These are phyloP conservation scores for Teunomyces pallodes DNA, from an alignment of 805 yeast species.

Conservation along the genomic window DNA sequence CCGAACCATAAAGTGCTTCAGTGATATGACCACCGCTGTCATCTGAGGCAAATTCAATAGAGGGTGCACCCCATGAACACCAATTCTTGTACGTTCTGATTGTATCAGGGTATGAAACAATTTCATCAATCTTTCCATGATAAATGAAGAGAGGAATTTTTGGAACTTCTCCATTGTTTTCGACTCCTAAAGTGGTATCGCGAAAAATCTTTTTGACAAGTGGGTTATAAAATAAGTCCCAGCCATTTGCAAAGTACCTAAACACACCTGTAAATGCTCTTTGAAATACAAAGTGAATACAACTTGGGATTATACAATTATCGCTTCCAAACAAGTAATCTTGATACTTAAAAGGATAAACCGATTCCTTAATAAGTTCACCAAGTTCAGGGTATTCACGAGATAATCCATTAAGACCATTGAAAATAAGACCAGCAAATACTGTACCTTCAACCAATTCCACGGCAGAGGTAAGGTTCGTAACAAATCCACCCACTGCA, in stretches of 20 bases:
- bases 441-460: constrained; percentile 21
- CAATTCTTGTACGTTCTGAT: constrained; percentile 10
- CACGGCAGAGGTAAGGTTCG: constrained; percentile 27
- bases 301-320: background rate
- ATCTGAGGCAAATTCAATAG: constrained; percentile 9
- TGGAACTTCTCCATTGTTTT: constrained; percentile 8
- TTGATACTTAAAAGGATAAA: background rate
- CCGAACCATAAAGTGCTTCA: constrained; percentile 13
- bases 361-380: background rate
- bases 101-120: constrained; percentile 9
- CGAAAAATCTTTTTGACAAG: constrained; percentile 21
- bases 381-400: constrained; percentile 27
- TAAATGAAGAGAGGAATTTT: constrained; percentile 10
- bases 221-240: constrained; percentile 11
- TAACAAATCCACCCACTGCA: constrained; percentile 35
- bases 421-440: constrained; percentile 27
- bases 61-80: constrained; percentile 9
- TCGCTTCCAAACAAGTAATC: background rate
- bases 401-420: constrained; percentile 27
- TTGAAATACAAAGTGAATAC: background rate
- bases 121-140: constrained; percentile 10
- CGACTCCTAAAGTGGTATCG: constrained; percentile 2
- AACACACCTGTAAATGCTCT: background rate
- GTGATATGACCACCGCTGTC: constrained; percentile 13
- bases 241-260: constrained; percentile 3